These are phyloP conservation scores for Fusarium nematophilum DNA, from an alignment of 2,329 filamentous ascomycete species.

Conservation along the genomic window DNA sequence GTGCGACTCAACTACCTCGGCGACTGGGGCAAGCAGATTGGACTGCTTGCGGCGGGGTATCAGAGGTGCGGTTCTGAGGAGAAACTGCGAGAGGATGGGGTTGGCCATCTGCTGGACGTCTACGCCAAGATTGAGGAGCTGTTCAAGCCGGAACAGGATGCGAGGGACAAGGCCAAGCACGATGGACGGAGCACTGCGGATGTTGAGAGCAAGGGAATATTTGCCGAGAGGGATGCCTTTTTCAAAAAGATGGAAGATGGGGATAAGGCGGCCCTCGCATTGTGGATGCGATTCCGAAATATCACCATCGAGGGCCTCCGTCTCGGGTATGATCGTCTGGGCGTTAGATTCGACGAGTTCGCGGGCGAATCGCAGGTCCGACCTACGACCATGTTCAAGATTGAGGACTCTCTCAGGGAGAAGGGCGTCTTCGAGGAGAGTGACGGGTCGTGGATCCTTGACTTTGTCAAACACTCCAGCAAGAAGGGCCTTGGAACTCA, in stretches of 20 bases:
- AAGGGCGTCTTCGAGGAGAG: constrained; percentile 70
- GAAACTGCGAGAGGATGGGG: constrained; percentile 68
- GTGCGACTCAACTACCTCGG: constrained; percentile 76
- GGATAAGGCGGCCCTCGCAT: constrained; percentile 60
- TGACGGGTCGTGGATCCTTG: constrained; percentile 74
- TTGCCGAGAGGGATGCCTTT: constrained; percentile 63
- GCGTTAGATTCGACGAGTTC: constrained; percentile 67
- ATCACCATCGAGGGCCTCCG: constrained; percentile 64
- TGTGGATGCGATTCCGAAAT: constrained; percentile 65
- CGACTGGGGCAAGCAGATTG: constrained; percentile 77
- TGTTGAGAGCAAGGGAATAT: constrained; percentile 47
- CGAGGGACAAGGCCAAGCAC: constrained; percentile 59
- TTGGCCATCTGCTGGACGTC: constrained; percentile 74
- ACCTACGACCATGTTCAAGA: constrained; percentile 64
- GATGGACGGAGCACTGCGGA: constrained; percentile 49
- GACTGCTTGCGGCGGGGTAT: constrained; percentile 72
- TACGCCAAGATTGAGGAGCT: constrained; percentile 74
- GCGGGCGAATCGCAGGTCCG: constrained; percentile 72
- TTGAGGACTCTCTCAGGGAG: constrained; percentile 68
- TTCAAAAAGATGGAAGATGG: constrained; percentile 68
- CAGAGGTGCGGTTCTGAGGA: constrained; percentile 73
- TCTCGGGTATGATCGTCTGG: constrained; percentile 63
- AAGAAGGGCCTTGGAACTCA: constrained; percentile 74
- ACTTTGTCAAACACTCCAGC: constrained; percentile 77
- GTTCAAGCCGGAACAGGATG: constrained; percentile 71